Conservation (phyloP, 2,329 filamentous ascomycete genomes). For the Scolecobasidium constrictum region DNA sequence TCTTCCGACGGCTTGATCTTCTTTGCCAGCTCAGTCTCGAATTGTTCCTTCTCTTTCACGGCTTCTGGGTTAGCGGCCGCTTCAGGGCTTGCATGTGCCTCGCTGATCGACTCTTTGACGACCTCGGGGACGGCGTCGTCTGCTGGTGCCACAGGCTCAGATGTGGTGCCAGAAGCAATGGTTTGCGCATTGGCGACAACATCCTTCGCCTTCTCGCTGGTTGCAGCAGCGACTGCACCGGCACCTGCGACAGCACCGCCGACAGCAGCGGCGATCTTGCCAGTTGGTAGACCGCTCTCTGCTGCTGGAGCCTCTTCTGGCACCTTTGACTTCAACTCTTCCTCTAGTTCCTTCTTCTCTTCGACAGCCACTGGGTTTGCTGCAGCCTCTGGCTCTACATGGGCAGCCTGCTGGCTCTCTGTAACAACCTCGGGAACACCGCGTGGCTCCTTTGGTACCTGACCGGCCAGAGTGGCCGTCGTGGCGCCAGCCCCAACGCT, state of each 20-base stretch:
- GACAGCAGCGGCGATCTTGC: conserved; percentile 31
- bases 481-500: conserved; percentile 33
- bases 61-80: conserved; percentile 57
- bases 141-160: neutral
- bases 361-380: conserved; percentile 53
- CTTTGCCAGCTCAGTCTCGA: conserved; percentile 64
- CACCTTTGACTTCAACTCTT: conserved; percentile 59
- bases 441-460: conserved; percentile 33
- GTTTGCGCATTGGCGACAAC: conserved; percentile 20
- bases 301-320: conserved; percentile 45
- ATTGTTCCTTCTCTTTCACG: conserved; percentile 62
- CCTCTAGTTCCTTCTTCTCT: conserved; percentile 62
- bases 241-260: conserved; percentile 33
- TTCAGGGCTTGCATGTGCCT: conserved; percentile 54
- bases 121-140: conserved; percentile 22
- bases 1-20: conserved; percentile 35
- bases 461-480: conserved; percentile 33
- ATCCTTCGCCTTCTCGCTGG: conserved; percentile 25
- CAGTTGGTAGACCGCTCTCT: conserved; percentile 18
- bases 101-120: conserved; percentile 33
- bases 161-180: neutral
- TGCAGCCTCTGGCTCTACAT: conserved; percentile 56
- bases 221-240: conserved; percentile 27
- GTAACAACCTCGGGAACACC: conserved; percentile 51
- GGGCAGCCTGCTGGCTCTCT: conserved; percentile 59